phyloP scores from a whole-genome alignment of 2,329 filamentous ascomycete species.

The Ophiocordyceps camponoti-leonardi region DNA sequence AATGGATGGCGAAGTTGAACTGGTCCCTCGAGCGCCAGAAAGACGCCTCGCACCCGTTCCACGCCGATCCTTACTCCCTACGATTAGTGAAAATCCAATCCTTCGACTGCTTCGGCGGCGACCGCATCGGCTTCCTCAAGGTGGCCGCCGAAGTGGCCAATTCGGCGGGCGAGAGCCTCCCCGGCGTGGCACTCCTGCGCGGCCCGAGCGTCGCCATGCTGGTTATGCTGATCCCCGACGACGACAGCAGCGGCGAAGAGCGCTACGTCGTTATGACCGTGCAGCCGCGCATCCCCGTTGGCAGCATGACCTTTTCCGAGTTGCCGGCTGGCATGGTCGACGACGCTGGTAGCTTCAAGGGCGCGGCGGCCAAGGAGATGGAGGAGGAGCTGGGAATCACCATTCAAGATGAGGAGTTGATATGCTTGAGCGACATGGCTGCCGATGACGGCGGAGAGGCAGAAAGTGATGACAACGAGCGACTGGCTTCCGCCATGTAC shows the following conservation, averaged over 20 bases:
- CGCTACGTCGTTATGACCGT: slow-evolving; percentile 41
- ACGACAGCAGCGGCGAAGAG: slow-evolving; percentile 24
- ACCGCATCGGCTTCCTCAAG: slow-evolving; percentile 39
- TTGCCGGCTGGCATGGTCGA: slow-evolving; percentile 44
- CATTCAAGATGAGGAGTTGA: slow-evolving; percentile 29
- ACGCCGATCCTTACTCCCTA: slow-evolving; percentile 33
- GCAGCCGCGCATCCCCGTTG: slow-evolving; percentile 38
- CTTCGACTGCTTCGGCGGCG: slow-evolving; percentile 30
- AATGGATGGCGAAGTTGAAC: slow-evolving; percentile 30
- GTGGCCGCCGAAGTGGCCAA: slow-evolving; percentile 31
- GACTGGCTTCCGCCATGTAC: slow-evolving; percentile 31
- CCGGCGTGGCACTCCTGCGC: slow-evolving; percentile 37
- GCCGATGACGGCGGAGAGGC: slow-evolving; percentile 5
- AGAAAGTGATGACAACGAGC: slow-evolving; percentile 11
- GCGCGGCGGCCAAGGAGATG: slow-evolving; percentile 42
- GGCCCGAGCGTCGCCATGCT: slow-evolving; percentile 46
- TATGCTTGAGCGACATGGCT: slow-evolving; percentile 34
- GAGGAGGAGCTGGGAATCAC: slow-evolving; percentile 39
- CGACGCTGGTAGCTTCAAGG: slow-evolving; percentile 33
- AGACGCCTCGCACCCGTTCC: slow-evolving; percentile 30
- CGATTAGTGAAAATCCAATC: slow-evolving; percentile 33
- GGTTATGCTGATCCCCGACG: slow-evolving; percentile 35
- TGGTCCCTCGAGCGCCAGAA: slow-evolving; percentile 28
- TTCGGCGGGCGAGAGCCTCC: slow-evolving; percentile 27
- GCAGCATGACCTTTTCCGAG: slow-evolving; percentile 36